phyloP scores from a whole-genome alignment of 2,329 filamentous ascomycete genomes.

The Alternaria arbusti region DNA sequence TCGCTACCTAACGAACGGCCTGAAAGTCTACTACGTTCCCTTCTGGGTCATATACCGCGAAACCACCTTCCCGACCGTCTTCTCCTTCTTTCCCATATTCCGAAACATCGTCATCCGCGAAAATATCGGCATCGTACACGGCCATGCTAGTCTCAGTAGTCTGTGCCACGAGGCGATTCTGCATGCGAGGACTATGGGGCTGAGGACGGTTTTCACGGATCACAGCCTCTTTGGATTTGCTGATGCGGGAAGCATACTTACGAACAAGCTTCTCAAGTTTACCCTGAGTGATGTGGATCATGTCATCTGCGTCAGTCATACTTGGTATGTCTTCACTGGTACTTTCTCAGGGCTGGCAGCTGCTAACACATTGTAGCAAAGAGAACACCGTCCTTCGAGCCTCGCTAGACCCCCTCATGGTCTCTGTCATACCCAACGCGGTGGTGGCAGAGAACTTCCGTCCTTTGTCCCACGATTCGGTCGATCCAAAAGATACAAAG shows the following conservation, averaged over 20 bases:
- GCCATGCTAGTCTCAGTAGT: conserved; percentile 92
- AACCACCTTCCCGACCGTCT: conserved; percentile 93
- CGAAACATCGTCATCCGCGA: conserved; percentile 95
- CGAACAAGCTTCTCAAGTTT: conserved; percentile 97
- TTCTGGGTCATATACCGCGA: conserved; percentile 96
- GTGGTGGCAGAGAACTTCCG: conserved; percentile 96
- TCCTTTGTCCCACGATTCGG: conserved; percentile 61
- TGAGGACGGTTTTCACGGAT: conserved; percentile 95
- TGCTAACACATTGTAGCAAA: conserved; percentile 66
- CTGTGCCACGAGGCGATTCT: conserved; percentile 94
- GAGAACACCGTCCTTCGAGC: conserved; percentile 96
- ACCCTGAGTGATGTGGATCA: conserved; percentile 96
- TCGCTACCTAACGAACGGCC: conserved; percentile 93
- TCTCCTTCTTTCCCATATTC: conserved; percentile 98
- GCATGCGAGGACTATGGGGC: conserved; percentile 93
- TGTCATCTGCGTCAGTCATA: conserved; percentile 98
- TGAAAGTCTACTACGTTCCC: conserved; percentile 98
- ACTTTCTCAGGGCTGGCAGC: no score
- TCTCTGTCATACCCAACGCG: conserved; percentile 96
- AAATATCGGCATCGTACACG: conserved; percentile 95
- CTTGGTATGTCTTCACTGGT: conserved; percentile 68
- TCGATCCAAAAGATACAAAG: conserved; percentile 32
- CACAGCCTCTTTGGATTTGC: conserved; percentile 98
- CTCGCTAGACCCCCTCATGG: conserved; percentile 93
- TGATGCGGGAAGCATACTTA: conserved; percentile 92